Base-by-base conservation (phyloP, 192 early-diverging fungal species). In the Backusella australiensis region DNA sequence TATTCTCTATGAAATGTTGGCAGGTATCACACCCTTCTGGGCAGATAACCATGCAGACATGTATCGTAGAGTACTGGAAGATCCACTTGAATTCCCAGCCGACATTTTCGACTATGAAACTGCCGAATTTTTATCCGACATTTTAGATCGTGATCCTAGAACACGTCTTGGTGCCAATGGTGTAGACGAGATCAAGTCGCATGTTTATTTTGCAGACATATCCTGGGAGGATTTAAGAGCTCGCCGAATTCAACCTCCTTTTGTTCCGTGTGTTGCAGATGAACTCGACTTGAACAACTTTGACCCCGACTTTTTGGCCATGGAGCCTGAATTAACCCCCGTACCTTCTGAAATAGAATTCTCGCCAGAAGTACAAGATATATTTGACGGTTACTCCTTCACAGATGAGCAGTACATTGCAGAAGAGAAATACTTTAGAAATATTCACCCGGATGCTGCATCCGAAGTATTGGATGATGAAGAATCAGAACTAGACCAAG, bases 1-100 rank as follows among this genome's bases (percentile, higher is more conserved):
- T 11, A 85, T 99, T 75, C 75, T 97, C 11, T 99, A 90, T 73
- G 94, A 96, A 75, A 97, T 98, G 96, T 78, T 97, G 34, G 90
- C 91, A 0, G 95, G 97, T 7, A 82, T 81, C 34, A 88, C 87
- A 2, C 89, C 89, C 1, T 90, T 86, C 52, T 87, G 87, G 82
- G 86, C 83, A 5, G 86, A 88, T 19, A 87, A 86, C 39, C 85
- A 89, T 70, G 80, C 81, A 8, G 78, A 81, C 9, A 88, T 89
- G 86, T 89, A 90, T 70, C 84, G 84, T 21, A 76, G 88, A 4
- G 84, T 89, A 44, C 69, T 90, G 9, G 83, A 88, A 53, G 87
- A 89, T 63, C 81, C 82, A 1, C 71, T 89, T 8, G 81, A 85
- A 72, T 83, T 90, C 42, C 87, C 86, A 8, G 69, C 69, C 34